These are phyloP conservation scores for Darksidea phi DNA, from an alignment of 495 filamentous ascomycete species.

Conservation along the genomic window DNA sequence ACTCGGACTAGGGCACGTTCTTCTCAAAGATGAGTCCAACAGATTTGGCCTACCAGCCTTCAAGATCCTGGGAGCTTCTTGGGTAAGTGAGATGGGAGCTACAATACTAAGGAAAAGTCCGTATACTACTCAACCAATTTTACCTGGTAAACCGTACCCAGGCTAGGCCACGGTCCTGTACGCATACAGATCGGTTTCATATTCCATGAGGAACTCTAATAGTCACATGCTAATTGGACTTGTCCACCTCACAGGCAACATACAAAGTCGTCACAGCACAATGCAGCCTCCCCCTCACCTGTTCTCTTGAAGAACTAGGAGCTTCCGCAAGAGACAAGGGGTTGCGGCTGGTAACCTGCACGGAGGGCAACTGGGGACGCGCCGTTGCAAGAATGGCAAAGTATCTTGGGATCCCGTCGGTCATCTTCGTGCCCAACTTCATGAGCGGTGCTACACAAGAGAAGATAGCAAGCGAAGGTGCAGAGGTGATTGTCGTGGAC, in stretches of 20 bases:
- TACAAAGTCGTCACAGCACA: slow-evolving; percentile 54
- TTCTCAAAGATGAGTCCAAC: slow-evolving; percentile 46
- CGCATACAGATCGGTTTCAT: too few species aligned
- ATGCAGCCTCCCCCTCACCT: slow-evolving; percentile 43
- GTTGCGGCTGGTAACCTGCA: slow-evolving; percentile 53
- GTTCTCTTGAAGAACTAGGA: slow-evolving; percentile 46
- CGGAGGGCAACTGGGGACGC: slow-evolving; percentile 72
- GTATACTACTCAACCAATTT: too few species aligned
- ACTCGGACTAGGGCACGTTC: slow-evolving; percentile 55
- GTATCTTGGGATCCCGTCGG: slow-evolving; percentile 51
- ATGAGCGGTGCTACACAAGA: slow-evolving; percentile 54
- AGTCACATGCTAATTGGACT: too few species aligned
- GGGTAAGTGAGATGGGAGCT: slow-evolving; percentile 35
- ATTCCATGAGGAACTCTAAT: too few species aligned
- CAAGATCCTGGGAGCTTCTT: slow-evolving; percentile 77
- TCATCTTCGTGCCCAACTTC: slow-evolving; percentile 57
- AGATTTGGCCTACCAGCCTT: slow-evolving; percentile 63
- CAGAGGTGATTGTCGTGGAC: slow-evolving; percentile 50
- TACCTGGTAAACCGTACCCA: too few species aligned
- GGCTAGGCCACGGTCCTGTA: too few species aligned
- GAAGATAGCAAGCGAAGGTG: slow-evolving; percentile 59
- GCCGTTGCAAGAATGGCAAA: slow-evolving; percentile 64
- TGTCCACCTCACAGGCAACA: slow-evolving; percentile 47
- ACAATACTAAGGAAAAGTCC: too few species aligned
- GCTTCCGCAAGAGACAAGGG: slow-evolving; percentile 38